Conservation (phyloP, 192 early-diverging fungal genomes). For the Coemansia sp. region DNA sequence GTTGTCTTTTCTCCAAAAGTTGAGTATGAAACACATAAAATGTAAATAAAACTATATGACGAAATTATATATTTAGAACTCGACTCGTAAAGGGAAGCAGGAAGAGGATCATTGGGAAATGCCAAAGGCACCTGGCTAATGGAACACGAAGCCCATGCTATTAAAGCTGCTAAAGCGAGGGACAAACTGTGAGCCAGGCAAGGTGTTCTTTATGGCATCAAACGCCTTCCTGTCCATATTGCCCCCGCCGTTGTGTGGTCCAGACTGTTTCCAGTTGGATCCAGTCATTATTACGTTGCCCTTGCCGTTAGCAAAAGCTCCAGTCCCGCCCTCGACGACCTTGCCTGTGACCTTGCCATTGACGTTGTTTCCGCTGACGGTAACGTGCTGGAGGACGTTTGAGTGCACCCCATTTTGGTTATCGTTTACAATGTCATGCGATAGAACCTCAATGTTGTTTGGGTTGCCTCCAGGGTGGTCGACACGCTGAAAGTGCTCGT, state of each 20-base stretch:
- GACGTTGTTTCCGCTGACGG: conserved; percentile 25
- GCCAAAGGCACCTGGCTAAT: no score
- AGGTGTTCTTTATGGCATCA: conserved; percentile 1
- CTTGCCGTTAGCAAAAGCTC: conserved; percentile 24
- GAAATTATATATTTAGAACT: no score
- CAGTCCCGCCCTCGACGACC: conserved; percentile 15
- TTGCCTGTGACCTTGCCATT: conserved; percentile 10
- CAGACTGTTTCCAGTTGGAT: neutral
- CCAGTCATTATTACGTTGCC: conserved; percentile 21
- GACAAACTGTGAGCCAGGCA: conserved; percentile 3
- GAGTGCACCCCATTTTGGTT: conserved; percentile 26
- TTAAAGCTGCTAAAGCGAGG: no score
- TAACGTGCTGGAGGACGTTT: conserved; percentile 31
- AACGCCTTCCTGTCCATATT: conserved; percentile 3
- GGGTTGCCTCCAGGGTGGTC: conserved; percentile 39
- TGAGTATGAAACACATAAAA: neutral
- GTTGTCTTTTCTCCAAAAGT: neutral
- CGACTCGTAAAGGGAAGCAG: no score
- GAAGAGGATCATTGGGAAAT: no score
- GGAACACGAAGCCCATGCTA: no score
- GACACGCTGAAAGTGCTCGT: conserved; percentile 30
- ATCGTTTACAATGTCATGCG: conserved; percentile 36
- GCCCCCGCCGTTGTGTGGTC: neutral
- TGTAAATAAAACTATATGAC: neutral
- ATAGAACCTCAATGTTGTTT: conserved; percentile 26